These are phyloP conservation scores for Steccherinum ochraceum DNA, from an alignment of 768 basidiomycete genomes.

Conservation along the genomic window DNA sequence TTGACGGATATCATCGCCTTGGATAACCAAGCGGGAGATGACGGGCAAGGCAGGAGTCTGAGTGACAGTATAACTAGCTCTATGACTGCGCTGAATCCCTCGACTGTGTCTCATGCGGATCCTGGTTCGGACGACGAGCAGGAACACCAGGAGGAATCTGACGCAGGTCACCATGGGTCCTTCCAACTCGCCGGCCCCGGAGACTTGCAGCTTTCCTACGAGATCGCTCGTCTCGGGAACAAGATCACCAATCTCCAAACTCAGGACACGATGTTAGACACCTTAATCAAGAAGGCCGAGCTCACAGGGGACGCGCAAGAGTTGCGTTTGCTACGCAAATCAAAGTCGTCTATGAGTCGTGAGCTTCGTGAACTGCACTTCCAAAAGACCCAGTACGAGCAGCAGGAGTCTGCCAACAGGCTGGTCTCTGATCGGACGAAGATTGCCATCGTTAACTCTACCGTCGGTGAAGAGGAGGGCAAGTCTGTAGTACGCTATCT, in stretches of 20 bases:
- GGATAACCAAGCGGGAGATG: conserved; percentile 41
- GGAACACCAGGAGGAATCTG: conserved; percentile 41
- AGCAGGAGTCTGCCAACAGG: conserved; percentile 88
- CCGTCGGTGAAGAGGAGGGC: conserved; percentile 80
- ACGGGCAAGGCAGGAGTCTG: conserved; percentile 4
- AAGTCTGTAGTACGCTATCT: conserved; percentile 91
- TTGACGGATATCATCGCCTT: conserved; percentile 92
- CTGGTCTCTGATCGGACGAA: conserved; percentile 78
- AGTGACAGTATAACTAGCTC: not conserved
- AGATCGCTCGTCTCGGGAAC: conserved; percentile 72
- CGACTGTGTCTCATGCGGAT: conserved; percentile 1
- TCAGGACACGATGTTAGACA: conserved; percentile 81
- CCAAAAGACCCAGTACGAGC: conserved; percentile 89
- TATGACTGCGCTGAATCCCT: conserved; percentile 7
- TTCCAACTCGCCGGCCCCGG: conserved; percentile 83
- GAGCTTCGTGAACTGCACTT: conserved; percentile 83
- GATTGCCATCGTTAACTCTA: conserved; percentile 80
- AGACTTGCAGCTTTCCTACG: conserved; percentile 81
- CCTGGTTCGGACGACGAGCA: conserved; percentile 26
- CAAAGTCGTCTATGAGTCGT: conserved; percentile 72
- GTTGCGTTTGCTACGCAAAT: conserved; percentile 73
- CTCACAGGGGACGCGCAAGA: conserved; percentile 87
- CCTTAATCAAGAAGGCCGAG: conserved; percentile 91
- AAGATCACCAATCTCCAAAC: conserved; percentile 72
- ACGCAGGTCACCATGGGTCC: conserved; percentile 39